Evolutionary conservation across 352 stramenopile species (phyloP).

Genomic region (Pythium chondricola): DNA sequence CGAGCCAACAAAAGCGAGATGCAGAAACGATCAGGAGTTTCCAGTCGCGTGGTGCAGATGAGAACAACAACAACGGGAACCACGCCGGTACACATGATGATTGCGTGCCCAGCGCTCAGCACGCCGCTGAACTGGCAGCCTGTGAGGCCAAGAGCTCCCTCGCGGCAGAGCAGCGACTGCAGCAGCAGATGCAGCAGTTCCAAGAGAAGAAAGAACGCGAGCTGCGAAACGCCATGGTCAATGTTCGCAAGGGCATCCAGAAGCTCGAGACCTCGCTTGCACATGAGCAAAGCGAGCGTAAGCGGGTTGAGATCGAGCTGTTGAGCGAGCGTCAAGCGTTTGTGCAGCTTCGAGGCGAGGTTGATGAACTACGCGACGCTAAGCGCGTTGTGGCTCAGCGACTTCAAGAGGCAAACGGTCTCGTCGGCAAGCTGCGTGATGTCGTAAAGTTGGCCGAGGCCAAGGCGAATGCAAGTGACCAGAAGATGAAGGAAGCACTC

Average conservation of each 20-base stretch:
- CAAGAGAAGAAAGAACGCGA: slow-evolving; percentile 60
- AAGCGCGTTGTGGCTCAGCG: slow-evolving; percentile 43
- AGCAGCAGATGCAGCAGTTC: slow-evolving; percentile 53
- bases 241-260: slow-evolving; percentile 63
- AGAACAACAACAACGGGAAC: slow-evolving; percentile 6
- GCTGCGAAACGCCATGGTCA: slow-evolving; percentile 63
- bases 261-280: slow-evolving; percentile 54
- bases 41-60: background rate
- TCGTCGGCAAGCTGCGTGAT: slow-evolving; percentile 47
- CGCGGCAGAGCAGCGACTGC: slow-evolving; percentile 38
- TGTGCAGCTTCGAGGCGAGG: slow-evolving; percentile 43
- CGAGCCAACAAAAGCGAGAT: slow-evolving; percentile 11
- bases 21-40: too few relatives aligned
- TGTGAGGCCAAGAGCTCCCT: slow-evolving; percentile 47
- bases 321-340: slow-evolving; percentile 44
- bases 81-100: slow-evolving; percentile 11
- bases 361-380: slow-evolving; percentile 38
- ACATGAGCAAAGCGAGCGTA: slow-evolving; percentile 38
- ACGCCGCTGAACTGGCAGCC: slow-evolving; percentile 46
- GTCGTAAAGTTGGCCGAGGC: slow-evolving; percentile 31
- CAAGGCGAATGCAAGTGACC: slow-evolving; percentile 26
- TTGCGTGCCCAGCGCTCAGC: slow-evolving; percentile 39
- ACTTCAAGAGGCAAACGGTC: slow-evolving; percentile 64
- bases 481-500: slow-evolving; percentile 19
- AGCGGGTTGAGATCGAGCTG: slow-evolving; percentile 44